phyloP scores from a whole-genome alignment of 345 rosid species.

The Citropsis articulata region DNA sequence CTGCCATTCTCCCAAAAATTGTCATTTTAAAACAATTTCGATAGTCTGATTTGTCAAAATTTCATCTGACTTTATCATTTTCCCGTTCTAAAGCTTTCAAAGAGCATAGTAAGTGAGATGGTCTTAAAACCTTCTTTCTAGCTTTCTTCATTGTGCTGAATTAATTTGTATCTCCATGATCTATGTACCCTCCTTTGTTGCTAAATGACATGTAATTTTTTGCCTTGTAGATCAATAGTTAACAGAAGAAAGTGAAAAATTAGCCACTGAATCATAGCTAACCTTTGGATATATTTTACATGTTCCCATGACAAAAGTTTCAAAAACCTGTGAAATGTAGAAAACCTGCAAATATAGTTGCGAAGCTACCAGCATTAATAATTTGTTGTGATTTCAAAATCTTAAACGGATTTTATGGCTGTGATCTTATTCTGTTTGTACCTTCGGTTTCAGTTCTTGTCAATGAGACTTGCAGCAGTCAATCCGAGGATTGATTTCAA shows the following conservation, averaged over 20 bases:
- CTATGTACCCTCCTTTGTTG: neutral
- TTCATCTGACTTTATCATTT: neutral
- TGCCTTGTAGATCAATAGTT: neutral
- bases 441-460: slow-evolving; percentile 65
- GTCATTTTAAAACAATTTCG: neutral
- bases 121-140: neutral
- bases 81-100: neutral
- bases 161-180: neutral
- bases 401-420: neutral
- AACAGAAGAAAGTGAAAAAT: neutral
- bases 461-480: slow-evolving; percentile 94
- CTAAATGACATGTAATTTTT: neutral
- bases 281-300: neutral
- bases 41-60: neutral
- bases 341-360: neutral
- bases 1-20: neutral
- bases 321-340: neutral
- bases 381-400: neutral
- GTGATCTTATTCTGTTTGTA: slow-evolving; percentile 12
- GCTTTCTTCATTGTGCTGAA: neutral
- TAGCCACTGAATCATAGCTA: neutral
- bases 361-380: neutral
- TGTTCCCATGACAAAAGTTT: neutral
- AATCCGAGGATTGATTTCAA: slow-evolving; percentile 81
- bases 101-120: neutral